Conservation (phyloP, 2,329 filamentous ascomycete species). For the Monosporascus sp. region DNA sequence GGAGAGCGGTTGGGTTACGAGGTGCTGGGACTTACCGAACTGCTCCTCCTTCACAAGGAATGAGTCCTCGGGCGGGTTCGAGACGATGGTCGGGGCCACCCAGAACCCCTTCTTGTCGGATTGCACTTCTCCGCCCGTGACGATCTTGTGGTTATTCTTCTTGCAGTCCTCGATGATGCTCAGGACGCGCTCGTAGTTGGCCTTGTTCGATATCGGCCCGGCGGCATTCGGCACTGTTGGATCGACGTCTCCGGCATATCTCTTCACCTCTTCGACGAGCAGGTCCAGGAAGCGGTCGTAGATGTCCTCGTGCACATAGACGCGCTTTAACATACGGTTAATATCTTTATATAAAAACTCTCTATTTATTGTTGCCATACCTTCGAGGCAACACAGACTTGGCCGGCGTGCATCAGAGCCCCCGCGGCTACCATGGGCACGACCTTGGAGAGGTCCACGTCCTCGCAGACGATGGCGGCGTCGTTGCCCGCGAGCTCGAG, state of each 20-base stretch:
- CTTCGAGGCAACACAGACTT: slow-evolving; percentile 49
- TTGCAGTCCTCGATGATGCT: slow-evolving; percentile 50
- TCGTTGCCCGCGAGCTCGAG: slow-evolving; percentile 52
- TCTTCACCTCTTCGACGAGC: slow-evolving; percentile 37
- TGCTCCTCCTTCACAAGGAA: slow-evolving; percentile 54
- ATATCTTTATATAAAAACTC: too few relatives aligned
- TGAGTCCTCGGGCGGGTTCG: slow-evolving; percentile 50
- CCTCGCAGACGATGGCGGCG: slow-evolving; percentile 46
- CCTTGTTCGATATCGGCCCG: slow-evolving; percentile 58
- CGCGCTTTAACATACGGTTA: slow-evolving; percentile 30
- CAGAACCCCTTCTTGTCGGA: slow-evolving; percentile 44
- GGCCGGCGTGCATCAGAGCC: slow-evolving; percentile 47
- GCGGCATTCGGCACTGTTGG: slow-evolving; percentile 32
- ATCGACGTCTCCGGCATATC: slow-evolving; percentile 33
- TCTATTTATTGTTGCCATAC: too few relatives aligned
- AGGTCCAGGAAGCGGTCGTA: slow-evolving; percentile 48
- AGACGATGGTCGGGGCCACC: slow-evolving; percentile 53
- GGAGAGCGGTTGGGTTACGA: too few relatives aligned
- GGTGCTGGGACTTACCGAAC: slow-evolving; percentile 39
- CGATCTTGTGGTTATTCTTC: slow-evolving; percentile 46
- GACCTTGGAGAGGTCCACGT: slow-evolving; percentile 42
- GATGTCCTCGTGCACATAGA: slow-evolving; percentile 56
- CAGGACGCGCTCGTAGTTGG: slow-evolving; percentile 58
- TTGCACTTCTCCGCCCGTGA: slow-evolving; percentile 39
- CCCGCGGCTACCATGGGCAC: slow-evolving; percentile 39